Evolutionary conservation across 78 protist species (phyloP).

Genomic region (Diacronema lutheri): DNA sequence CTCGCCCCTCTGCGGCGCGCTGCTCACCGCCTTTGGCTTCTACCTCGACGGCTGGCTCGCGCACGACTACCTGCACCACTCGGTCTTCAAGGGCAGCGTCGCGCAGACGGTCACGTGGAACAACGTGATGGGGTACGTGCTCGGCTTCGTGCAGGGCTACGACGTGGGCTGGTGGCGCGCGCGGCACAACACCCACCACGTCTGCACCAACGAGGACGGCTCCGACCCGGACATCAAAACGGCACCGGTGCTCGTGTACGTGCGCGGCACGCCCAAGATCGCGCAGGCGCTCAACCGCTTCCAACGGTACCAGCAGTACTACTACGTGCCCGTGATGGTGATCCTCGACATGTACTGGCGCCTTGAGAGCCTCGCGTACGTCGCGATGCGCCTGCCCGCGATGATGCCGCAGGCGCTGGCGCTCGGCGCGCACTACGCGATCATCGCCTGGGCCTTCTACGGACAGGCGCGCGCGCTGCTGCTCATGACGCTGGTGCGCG

Average conservation of each 20-base stretch:
- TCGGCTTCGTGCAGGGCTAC: conserved; percentile 26
- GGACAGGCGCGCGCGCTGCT: too few relatives aligned
- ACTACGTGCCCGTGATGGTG: conserved; percentile 23
- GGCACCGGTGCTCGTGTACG: conserved; percentile 23
- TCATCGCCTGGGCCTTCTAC: background rate
- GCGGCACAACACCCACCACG: conserved; percentile 30
- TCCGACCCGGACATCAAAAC: conserved; percentile 24
- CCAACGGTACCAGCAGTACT: conserved; percentile 33
- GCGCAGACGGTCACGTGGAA: background rate
- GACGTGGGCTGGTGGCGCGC: conserved; percentile 33
- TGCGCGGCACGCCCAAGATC: conserved; percentile 22
- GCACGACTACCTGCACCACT: conserved; percentile 32
- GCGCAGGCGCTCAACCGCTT: conserved; percentile 9
- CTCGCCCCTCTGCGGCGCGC: background rate
- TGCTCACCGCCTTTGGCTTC: background rate
- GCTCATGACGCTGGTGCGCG: conserved; percentile 1
- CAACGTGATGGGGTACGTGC: background rate
- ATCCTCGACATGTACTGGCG: conserved; percentile 24
- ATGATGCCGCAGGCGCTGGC: background rate
- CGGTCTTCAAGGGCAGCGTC: background rate
- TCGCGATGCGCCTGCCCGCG: background rate
- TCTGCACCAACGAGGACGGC: conserved; percentile 34
- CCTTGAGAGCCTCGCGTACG: background rate
- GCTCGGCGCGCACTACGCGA: conserved; percentile 1
- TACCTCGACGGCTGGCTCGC: background rate